phyloP scores from a whole-genome alignment of 108 stramenopile genomes.

The Heterococcus sp. region DNA sequence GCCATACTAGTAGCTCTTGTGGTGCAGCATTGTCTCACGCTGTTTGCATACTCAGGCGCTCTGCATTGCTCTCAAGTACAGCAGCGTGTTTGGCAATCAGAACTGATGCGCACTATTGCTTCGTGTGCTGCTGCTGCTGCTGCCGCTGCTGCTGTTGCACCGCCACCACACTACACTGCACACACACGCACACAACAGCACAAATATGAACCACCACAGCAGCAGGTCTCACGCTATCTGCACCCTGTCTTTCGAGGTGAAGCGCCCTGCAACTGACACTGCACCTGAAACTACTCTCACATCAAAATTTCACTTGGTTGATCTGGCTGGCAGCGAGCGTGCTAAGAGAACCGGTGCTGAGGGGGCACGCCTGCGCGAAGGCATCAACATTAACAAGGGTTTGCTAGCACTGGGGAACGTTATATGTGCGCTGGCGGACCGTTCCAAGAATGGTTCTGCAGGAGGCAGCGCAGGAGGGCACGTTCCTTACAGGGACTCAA shows the following conservation, averaged over 20 bases:
- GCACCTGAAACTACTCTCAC: slow-evolving; percentile 3
- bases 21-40: too few relatives aligned
- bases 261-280: slow-evolving; percentile 30
- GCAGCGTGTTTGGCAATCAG: too few relatives aligned
- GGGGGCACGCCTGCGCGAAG: slow-evolving; percentile 43
- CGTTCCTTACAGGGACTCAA: slow-evolving; percentile 50
- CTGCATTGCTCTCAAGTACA: too few relatives aligned
- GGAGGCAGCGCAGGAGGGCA: slow-evolving; percentile 32
- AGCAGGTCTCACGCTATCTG: slow-evolving; percentile 61
- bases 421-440: slow-evolving; percentile 41
- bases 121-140: neutral
- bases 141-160: neutral
- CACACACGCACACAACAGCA: too few relatives aligned
- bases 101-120: too few relatives aligned
- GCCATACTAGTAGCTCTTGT: too few relatives aligned
- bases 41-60: too few relatives aligned
- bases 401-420: slow-evolving; percentile 48
- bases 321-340: slow-evolving; percentile 53
- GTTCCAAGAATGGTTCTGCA: too few relatives aligned
- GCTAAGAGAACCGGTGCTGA: slow-evolving; percentile 50
- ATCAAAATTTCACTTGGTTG: slow-evolving; percentile 49
- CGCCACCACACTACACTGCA: too few relatives aligned
- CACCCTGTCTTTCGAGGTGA: slow-evolving; percentile 47
- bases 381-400: slow-evolving; percentile 54
- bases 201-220: slow-evolving; percentile 58